Evolutionary conservation across 1,284 basidiomycete genomes (phyloP), one percentile per base, ranked within the genome.

Genomic region (Ustilago trichophora): DNA sequence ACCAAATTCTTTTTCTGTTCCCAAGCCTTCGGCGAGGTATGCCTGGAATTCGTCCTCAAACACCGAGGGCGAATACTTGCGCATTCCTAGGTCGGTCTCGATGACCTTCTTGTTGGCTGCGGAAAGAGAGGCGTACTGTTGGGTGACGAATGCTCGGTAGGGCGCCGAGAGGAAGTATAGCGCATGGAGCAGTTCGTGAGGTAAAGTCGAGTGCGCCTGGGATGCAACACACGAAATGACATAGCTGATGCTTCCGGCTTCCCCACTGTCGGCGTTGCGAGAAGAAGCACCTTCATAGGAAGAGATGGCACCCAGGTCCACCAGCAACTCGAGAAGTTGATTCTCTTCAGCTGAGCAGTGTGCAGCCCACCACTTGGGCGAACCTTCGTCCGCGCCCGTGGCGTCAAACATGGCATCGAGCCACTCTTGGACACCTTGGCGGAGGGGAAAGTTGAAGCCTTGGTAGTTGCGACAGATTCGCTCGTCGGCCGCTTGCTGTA

Each of bases 1-100:
- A 15, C 73, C 73, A 27, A 75, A 75, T 37, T 75, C 73, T 24
- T 63, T 49, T 35, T 60, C 56, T 11, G 70, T 69, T 3, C 59
- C 70, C 11, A 68, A 38, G 0, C 67, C 66, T 19, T 73, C 60
- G n/a, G 69, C 72, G 13, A 80, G 50, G 47, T 80, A 80, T 1
- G 77, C 77, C 35, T 78, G 77, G 21, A 73, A 74, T 42, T 80
- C 77, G 50, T 80, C 77, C 22, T 57, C 52, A 34, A 59, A 78
- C 27, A 80, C 75, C 3, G 51, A 32, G 25, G 60, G 50, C 29
- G 52, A 37, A 55, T 80, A 80, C 24, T 76, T 74, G 33, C 77
- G 63, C 63, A 78, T 42, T 5, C 54, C 33, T 4, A 80, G 54
- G 22, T 80, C 77, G 11, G 49, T 62, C 60, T 77, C 58, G 22